Evolutionary conservation across 2,329 filamentous ascomycete species (phyloP).

Genomic region (Periconia digitata): DNA sequence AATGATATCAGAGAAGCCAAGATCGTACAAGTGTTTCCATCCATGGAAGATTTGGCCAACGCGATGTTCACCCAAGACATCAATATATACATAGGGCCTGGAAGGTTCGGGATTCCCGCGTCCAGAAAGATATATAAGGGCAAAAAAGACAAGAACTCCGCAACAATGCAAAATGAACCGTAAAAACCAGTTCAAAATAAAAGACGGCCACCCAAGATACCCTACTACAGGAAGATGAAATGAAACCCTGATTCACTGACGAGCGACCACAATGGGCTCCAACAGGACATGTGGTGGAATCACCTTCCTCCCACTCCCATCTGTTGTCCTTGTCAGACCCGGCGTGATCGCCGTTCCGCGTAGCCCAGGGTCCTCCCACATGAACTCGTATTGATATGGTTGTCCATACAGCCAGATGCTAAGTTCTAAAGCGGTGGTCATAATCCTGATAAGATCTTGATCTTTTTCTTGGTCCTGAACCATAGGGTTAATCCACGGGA

Average conservation of each 20-base stretch:
- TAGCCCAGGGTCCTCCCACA: constrained; percentile 27
- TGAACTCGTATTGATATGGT: constrained; percentile 24
- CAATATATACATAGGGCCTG: not conserved
- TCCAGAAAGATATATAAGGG: too few species aligned
- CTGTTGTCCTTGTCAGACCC: constrained; percentile 15
- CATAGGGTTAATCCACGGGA: constrained; percentile 36
- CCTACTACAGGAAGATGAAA: too few species aligned
- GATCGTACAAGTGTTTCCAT: too few species aligned
- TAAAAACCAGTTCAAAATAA: not conserved
- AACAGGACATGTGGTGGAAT: constrained; percentile 7
- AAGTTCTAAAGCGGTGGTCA: constrained; percentile 26
- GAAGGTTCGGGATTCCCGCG: not conserved
- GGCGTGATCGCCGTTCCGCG: constrained; percentile 28
- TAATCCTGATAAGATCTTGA: constrained; percentile 27
- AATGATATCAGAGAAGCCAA: too few species aligned
- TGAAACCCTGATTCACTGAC: not conserved
- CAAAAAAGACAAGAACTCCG: not conserved
- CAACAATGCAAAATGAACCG: not conserved
- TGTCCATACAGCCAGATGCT: constrained; percentile 35
- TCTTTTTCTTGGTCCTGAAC: constrained; percentile 31
- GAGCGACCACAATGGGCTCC: constrained; percentile 5
- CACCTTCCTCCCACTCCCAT: constrained; percentile 5
- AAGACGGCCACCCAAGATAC: not conserved
- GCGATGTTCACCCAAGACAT: not conserved
- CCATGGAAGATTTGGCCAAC: not conserved